Base-by-base conservation (phyloP, 306 rosid genomes). In the Cicer bijugum region DNA sequence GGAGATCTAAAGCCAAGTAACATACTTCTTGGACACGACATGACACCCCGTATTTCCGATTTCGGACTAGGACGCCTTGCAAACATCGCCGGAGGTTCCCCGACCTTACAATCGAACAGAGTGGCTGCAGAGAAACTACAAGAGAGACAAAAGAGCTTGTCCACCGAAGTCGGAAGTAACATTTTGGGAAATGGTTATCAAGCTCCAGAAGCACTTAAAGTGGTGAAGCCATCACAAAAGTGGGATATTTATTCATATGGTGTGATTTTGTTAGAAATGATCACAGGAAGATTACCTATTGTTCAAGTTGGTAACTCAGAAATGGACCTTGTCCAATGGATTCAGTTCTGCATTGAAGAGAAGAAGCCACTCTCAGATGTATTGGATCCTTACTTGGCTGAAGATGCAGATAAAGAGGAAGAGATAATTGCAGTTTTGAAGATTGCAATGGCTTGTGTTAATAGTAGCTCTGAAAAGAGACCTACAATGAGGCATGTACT, bases 11-110 rank as follows among this genome's bases (percentile, higher is more conserved):
- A 89, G 85, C 94, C 99, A 1, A 88, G 65, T 69, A 95, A 90
- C 84, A 71, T 95, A 75, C 89, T 91, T 47, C 93, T 95, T 70
- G 99, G 89, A 66, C 88, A 84, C 16, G 80, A 80, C 83, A 88
- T 92, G 99, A 91, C 86, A 66, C 89, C 99, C 6, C 84, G 61
- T 47, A 87, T 95, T 74, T 88, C 97, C 10, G 96, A 91, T 85
- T 95, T 95, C 6, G 99, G 99, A 75, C 96, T 95, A 0, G 97
- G 93, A n/a, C 92, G 97, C 15, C 97, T 95, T 3, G 93, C 97
- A 65, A 90, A 88, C 72, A 91, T 95, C 12, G 97, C 99, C 0
- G 99, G 97, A 23, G 93, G 90, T 33, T 82, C 97, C 10, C 96
- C 97, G 8, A 86, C 90, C 42, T 17, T 91, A 82, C 95, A 89